Evolutionary conservation across 2,329 filamentous ascomycete genomes (phyloP), one percentile per base, ranked within the genome.

Genomic region (Trichoderma gracile): DNA sequence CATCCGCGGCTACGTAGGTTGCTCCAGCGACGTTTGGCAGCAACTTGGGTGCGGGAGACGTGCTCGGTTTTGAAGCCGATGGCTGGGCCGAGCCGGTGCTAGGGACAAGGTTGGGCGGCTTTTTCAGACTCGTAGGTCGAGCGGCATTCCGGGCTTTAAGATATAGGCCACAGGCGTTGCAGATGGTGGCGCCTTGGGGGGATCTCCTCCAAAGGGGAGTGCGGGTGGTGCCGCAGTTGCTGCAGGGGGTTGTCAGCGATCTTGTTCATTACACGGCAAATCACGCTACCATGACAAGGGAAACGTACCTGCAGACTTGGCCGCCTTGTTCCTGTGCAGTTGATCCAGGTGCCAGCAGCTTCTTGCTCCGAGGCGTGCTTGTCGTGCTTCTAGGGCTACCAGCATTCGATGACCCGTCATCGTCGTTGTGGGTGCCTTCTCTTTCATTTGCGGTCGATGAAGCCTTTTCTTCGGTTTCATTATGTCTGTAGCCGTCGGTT

Each of bases 121-220:
- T 89, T 78, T 96, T 97, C 65, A 97, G 80, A 71, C 93, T 97
- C 7, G 92, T 95, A 15, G 95, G 95, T 57, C 95, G 87, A 70
- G 92, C 88, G 67, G 94, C 90, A 74, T 98, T 98, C 69, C 95
- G 87, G 10, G 94, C 93, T 77, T 98, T 98, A 67, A 92, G 82
- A 76, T 99, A 99, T 17, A 99, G 83, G 47, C 95, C 95, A 73
- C 95, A 99, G 6, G 95, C 95, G 78, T 99, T 99, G 79, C 95
- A 99, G 66, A 99, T 98, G 30, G 93, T 97, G 62, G 92, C 90
- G 33, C 95, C 95, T 71, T 93, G 89, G 0, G 94, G 94, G 17
- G 94, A 97, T 73, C 95, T 87, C 74, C 95, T 87, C 95, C 95
- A 99, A 43, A 99, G 79, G 25, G 95, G 95, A 53, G 95, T 99